Evolutionary conservation across 2,329 filamentous ascomycete species (phyloP).

Genomic region (Cercospora canescens): DNA sequence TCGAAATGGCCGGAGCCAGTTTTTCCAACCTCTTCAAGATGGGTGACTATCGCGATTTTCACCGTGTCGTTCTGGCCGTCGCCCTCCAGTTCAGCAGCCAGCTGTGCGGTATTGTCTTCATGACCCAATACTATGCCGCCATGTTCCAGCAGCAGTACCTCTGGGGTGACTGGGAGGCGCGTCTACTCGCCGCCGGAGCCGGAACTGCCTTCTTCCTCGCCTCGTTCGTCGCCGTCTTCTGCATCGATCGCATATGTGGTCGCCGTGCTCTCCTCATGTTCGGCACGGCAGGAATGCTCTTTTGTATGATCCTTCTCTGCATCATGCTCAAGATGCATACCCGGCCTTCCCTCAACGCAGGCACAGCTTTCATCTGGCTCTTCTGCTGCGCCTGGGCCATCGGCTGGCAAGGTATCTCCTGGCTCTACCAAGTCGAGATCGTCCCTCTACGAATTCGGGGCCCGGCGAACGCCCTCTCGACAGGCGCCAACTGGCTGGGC

Average conservation of each 20-base stretch:
- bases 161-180: conserved; percentile 33
- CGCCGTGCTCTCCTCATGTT: conserved; percentile 36
- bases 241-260: conserved; percentile 40
- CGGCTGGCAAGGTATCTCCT: conserved; percentile 62
- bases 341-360: conserved; percentile 42
- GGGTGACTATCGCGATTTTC: conserved; percentile 37
- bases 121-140: conserved; percentile 45
- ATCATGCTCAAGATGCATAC: conserved; percentile 40
- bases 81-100: conserved; percentile 40
- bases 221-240: conserved; percentile 50
- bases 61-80: conserved; percentile 36
- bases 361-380: conserved; percentile 59
- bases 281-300: conserved; percentile 50
- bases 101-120: conserved; percentile 37
- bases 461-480: conserved; percentile 64
- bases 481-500: conserved; percentile 61
- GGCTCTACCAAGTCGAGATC: conserved; percentile 64
- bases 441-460: conserved; percentile 61
- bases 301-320: conserved; percentile 64
- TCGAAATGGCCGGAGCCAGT: conserved; percentile 42
- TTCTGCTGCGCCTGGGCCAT: conserved; percentile 63
- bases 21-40: conserved; percentile 34
- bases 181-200: conserved; percentile 33
- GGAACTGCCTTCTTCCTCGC: conserved; percentile 52
- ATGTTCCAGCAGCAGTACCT: conserved; percentile 42